These are phyloP conservation scores for Collybia sp. DNA, from an alignment of 768 basidiomycete species.

Conservation along the genomic window DNA sequence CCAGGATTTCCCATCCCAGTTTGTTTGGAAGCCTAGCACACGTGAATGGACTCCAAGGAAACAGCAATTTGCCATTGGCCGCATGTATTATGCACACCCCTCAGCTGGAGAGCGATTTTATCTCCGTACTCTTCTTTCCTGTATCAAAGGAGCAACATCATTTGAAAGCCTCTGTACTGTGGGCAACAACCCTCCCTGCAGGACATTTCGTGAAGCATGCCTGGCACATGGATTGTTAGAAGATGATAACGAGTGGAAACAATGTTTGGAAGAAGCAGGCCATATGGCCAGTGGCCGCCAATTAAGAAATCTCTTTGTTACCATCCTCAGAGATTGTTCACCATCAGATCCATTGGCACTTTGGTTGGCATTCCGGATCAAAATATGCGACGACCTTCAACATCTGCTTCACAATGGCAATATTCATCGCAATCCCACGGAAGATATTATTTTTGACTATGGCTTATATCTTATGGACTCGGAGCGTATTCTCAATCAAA, in stretches of 20 bases:
- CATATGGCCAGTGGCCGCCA: constrained; percentile 29
- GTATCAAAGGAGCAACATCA: constrained; percentile 27
- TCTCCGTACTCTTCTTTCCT: constrained; percentile 32
- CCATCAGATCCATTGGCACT: constrained; percentile 27
- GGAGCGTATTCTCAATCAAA: not conserved
- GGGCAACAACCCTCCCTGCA: constrained; percentile 9
- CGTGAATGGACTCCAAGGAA: constrained; percentile 23
- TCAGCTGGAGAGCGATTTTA: constrained; percentile 34
- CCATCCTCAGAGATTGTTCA: constrained; percentile 24
- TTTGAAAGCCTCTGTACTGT: constrained; percentile 17
- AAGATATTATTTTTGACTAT: constrained; percentile 10
- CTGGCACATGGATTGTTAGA: constrained; percentile 34
- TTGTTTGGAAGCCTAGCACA: constrained; percentile 3
- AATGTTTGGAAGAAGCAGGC: constrained; percentile 33
- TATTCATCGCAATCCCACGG: constrained; percentile 12
- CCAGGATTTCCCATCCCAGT: constrained; percentile 5
- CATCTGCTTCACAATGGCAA: constrained; percentile 11
- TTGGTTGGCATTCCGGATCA: constrained; percentile 28
- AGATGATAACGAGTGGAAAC: constrained; percentile 42
- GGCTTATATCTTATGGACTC: not conserved
- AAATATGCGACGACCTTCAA: constrained; percentile 38
- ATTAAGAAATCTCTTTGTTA: constrained; percentile 33
- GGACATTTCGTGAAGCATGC: constrained; percentile 37
- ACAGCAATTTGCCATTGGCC: constrained; percentile 28
- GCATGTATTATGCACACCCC: constrained; percentile 33